Evolutionary conservation across 73 alveolate species (phyloP), one percentile per base, ranked within the genome.

Genomic region (Paramecium sexaurelia): DNA sequence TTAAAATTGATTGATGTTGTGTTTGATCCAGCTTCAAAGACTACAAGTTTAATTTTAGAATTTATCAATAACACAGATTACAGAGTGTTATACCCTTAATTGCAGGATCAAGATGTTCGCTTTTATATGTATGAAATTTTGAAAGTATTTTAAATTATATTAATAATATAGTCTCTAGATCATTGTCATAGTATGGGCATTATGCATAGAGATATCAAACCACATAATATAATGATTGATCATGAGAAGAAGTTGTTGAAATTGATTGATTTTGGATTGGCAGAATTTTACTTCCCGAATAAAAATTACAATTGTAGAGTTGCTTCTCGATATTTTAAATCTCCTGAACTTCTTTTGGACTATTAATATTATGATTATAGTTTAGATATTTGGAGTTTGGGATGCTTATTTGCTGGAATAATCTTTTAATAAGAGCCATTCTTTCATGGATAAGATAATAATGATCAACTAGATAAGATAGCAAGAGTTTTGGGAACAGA

Each of bases 1-100:
- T 95, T 98, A 19, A 95, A 95, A 75, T 96, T 98, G 36, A 92
- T 98, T 39, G 99, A 98, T 84, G 97, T 98, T 67, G 99, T 98
- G 47, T 95, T 97, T 85, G 99, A 98, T 73, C 99, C 99, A 19
- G 97, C 96, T 90, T 93, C 99, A 32, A 97, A 95, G 91, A 96
- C 99, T 7, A 99, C 99, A 73, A 85, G 96, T 85, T 73, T 95
- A 91, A 95, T 97, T 33, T 94, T 96, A 36, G 99, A 98, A 85
- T 96, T 96, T 94, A 97, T 97, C 39, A 97, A 97, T 96, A 98
- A 98, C 84, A 85, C 95, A 17, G 98, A 98, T 88, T 98, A 95
- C 93, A 97, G 97, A 94, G 92, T 85, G 41, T 94, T 98, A 22
- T 98, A 96, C 75, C 99, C 98, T 17, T 94, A 94, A 75, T 96